Evolutionary conservation across 768 basidiomycete species (phyloP).

Genomic region (Agaricus subrufescens): DNA sequence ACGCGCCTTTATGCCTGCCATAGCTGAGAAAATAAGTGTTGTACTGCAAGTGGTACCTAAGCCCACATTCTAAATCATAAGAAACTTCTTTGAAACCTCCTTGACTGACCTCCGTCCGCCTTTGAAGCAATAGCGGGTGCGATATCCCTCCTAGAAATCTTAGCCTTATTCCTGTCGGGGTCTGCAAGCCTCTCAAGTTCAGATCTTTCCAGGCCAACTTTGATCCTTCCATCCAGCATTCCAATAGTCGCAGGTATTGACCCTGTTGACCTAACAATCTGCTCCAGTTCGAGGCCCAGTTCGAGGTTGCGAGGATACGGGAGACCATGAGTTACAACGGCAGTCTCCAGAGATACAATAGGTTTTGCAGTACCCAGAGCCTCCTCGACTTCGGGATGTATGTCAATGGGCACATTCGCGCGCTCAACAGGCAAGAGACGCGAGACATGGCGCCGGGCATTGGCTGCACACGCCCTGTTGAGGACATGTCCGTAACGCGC

Average conservation of each 20-base stretch:
- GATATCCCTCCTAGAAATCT: conserved; percentile 80
- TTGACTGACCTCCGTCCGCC: conserved; percentile 63
- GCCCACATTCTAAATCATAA: conserved; percentile 11
- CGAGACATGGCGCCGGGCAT: conserved; percentile 1
- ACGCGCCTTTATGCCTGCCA: conserved; percentile 80
- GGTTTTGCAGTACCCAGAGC: conserved; percentile 63
- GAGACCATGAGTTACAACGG: conserved; percentile 91
- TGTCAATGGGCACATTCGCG: conserved; percentile 44
- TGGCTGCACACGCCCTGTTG: neutral
- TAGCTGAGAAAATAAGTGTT: conserved; percentile 67
- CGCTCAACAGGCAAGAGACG: conserved; percentile 12
- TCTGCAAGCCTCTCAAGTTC: conserved; percentile 72
- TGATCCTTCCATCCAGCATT: conserved; percentile 75
- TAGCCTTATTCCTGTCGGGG: conserved; percentile 39
- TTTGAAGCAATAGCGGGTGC: conserved; percentile 64
- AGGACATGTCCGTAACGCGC: conserved; percentile 1
- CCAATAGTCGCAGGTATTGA: conserved; percentile 92
- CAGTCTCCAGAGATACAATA: conserved; percentile 88
- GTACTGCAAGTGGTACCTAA: conserved; percentile 68
- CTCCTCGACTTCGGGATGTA: conserved; percentile 81
- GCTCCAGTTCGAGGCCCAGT: conserved; percentile 68
- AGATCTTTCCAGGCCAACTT: conserved; percentile 67
- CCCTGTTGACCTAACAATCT: conserved; percentile 66
- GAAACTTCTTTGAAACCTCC: neutral
- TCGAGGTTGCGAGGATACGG: conserved; percentile 75